These are phyloP conservation scores for Trypanosoma mega DNA, from an alignment of 208 protist genomes.

Conservation along the genomic window DNA sequence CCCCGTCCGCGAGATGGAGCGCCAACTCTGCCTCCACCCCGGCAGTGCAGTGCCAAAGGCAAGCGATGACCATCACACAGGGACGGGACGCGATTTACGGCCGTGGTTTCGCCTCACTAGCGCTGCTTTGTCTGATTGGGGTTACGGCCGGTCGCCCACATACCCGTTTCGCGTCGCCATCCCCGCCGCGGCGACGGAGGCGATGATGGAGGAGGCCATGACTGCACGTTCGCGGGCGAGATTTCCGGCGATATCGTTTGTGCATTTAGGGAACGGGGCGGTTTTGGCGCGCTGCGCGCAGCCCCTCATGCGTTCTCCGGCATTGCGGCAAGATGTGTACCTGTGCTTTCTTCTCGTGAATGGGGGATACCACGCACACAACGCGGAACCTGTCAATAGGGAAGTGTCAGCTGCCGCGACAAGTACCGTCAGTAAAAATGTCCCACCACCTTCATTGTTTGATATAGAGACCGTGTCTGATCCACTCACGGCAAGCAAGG, in stretches of 20 bases:
- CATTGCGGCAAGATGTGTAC: slow-evolving; percentile 44
- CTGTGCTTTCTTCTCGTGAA: slow-evolving; percentile 59
- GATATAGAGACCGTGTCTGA: slow-evolving; percentile 15
- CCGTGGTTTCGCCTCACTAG: slow-evolving; percentile 62
- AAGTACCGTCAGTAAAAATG: background rate
- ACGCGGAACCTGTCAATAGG: slow-evolving; percentile 9
- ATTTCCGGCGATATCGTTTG: slow-evolving; percentile 84
- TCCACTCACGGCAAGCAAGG: too few species aligned
- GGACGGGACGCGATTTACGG: slow-evolving; percentile 42
- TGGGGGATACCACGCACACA: slow-evolving; percentile 27
- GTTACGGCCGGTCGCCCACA: slow-evolving; percentile 46
- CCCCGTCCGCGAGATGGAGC: slow-evolving; percentile 41
- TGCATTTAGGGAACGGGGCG: slow-evolving; percentile 57
- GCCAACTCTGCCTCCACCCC: slow-evolving; percentile 50
- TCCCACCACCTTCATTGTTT: slow-evolving; percentile 28
- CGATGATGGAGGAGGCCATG: slow-evolving; percentile 46
- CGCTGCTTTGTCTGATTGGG: slow-evolving; percentile 18
- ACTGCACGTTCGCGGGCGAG: slow-evolving; percentile 74
- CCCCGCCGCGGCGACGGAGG: slow-evolving; percentile 44
- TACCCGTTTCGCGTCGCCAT: slow-evolving; percentile 75
- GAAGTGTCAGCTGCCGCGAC: background rate
- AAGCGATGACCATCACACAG: slow-evolving; percentile 17
- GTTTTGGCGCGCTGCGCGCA: slow-evolving; percentile 79
- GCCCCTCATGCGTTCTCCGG: slow-evolving; percentile 53
- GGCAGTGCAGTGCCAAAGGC: slow-evolving; percentile 13